A percentile compares a stretch with the other conserved stretches of the same genome.
Evolutionary conservation across 495 filamentous ascomycete genomes (phyloP).

Genomic region (Hypoxylon crocopeplum): DNA sequence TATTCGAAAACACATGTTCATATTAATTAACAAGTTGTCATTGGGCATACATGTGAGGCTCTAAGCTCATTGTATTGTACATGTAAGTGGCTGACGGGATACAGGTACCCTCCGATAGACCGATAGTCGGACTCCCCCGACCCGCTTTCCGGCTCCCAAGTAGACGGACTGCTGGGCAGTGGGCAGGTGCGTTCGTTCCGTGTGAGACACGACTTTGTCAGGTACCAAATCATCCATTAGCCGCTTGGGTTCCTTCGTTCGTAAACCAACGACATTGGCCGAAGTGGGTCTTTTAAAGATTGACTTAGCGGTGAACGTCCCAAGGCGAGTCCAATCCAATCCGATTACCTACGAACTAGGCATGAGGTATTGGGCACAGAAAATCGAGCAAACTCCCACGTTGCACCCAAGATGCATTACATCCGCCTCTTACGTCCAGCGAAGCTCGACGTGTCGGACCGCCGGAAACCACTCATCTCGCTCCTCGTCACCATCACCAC

Average conservation of each 20-base stretch:
- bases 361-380: background rate
- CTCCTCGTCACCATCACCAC: conserved; percentile 80
- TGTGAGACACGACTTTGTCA: background rate
- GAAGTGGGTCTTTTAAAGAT: background rate
- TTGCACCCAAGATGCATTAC: conserved; percentile 65
- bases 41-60: no score
- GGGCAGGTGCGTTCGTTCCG: no score
- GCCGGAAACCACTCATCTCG: conserved; percentile 45
- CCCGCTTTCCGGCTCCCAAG: conserved; percentile 12
- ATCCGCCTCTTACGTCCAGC: conserved; percentile 77
- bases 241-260: no score
- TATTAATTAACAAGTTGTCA: no score
- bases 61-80: no score
- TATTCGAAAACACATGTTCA: no score
- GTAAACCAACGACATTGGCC: background rate
- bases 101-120: conserved; percentile 18
- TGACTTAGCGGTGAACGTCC: background rate
- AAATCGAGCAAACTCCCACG: background rate
- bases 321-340: background rate
- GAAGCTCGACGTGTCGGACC: conserved; percentile 45
- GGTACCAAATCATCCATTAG: no score
- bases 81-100: background rate
- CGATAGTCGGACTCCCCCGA: conserved; percentile 1
- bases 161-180: no score
- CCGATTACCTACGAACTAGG: background rate